Base-by-base conservation (phyloP, 257 asterid species). In the Scutellaria baicalensis region DNA sequence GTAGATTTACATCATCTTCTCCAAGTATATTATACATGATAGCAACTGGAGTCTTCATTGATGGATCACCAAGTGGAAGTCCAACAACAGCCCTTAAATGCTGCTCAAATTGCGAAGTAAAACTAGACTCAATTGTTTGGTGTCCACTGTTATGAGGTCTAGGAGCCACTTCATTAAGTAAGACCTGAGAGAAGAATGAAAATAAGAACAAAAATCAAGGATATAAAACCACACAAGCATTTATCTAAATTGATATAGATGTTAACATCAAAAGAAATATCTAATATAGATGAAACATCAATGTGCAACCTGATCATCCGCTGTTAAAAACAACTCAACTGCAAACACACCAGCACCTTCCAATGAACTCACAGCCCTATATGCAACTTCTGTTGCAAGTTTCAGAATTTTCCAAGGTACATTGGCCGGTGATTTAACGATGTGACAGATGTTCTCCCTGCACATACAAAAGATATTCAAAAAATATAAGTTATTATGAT, bases 61-160 rank as follows among this genome's bases (percentile, higher is more conserved):
- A 88, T 60, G 97, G 89, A 84, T 94, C 95, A 66, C 97, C 97
- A 14, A 94, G 97, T 10, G 97, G 97, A 75, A 91, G 95, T 65
- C 99, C 99, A 63, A 88, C 77, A 69, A 91, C 95, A 76, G 99
- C 97, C 65, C 97, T 86, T 76, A 91, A 84, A 66, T 91, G 99
- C 76, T 91, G 97, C 96, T 94, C 98, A 21, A 21, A 94, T 73
- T 94, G 99, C 38, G 99, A 94, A 56, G 99, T 88, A 59, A 79
- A 89, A 82, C 97, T 89, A 48, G 95, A 74, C 80, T 91, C 98
- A 56, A 91, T 94, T 6, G 98, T 89, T 45, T 94, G 99, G 69
- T 94, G 97, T 55, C 99, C 98, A 74, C 99, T 94, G 62, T 94
- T 94, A 71, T 94, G 99, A 80, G 99, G 99, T 79, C 99, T 83